phyloP scores from a whole-genome alignment of 768 basidiomycete genomes.

The Suillus subalutaceus region DNA sequence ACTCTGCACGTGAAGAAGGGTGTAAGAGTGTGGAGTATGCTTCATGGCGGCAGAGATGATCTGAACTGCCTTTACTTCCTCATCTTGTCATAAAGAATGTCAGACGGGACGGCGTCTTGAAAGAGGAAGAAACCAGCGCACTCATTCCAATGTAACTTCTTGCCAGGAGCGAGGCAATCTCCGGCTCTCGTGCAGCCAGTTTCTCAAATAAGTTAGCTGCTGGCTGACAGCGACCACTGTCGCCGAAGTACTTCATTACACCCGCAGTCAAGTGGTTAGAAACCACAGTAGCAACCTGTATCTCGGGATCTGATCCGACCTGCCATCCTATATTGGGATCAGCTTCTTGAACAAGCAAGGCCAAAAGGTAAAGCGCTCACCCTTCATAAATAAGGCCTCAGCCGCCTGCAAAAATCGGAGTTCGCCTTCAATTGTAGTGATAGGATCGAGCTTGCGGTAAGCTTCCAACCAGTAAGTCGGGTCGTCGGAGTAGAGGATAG shows the following conservation, averaged over 20 bases:
- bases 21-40: conserved; percentile 89
- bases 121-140: conserved; percentile 44
- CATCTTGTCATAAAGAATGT: conserved; percentile 56
- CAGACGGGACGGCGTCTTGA: background rate
- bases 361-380: conserved; percentile 36
- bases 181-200: conserved; percentile 80
- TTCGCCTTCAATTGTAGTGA: conserved; percentile 87
- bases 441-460: conserved; percentile 94
- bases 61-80: conserved; percentile 97
- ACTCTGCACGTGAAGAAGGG: conserved; percentile 91
- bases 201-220: conserved; percentile 96
- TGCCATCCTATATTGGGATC: conserved; percentile 79
- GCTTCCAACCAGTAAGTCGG: conserved; percentile 89
- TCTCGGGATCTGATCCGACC: conserved; percentile 97
- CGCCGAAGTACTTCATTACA: conserved; percentile 96
- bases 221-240: conserved; percentile 82
- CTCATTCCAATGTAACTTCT: conserved; percentile 97
- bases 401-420: conserved; percentile 88
- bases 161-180: conserved; percentile 86
- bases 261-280: conserved; percentile 96
- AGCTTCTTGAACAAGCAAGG: conserved; percentile 2
- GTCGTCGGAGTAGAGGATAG: conserved; percentile 96
- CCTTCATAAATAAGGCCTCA: conserved; percentile 87
- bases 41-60: conserved; percentile 86
- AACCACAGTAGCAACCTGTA: conserved; percentile 95